A percentile compares a stretch with the other conserved stretches of the same genome.
Evolutionary conservation across 1,284 basidiomycete genomes (phyloP).

Genomic region (Ceratobasidium sp.): DNA sequence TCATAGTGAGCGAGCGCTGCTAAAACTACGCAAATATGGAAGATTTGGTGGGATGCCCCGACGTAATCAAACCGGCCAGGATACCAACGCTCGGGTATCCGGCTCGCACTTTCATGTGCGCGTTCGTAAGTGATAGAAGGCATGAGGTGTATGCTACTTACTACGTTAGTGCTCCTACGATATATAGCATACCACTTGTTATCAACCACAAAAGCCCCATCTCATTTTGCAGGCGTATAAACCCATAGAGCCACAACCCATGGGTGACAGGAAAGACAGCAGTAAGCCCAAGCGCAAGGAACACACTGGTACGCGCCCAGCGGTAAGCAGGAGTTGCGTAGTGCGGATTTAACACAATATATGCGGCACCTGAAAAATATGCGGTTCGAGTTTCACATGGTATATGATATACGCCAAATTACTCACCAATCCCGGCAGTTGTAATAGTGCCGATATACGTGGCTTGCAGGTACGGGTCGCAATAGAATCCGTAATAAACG

Average conservation of each 20-base stretch:
- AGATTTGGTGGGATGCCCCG: conserved; percentile 85
- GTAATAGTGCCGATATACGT: conserved; percentile 67
- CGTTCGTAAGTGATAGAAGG: conserved; percentile 40
- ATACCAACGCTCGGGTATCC: conserved; percentile 80
- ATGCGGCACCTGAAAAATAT: conserved; percentile 66
- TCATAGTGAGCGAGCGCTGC: conserved; percentile 82
- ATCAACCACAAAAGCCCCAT: conserved; percentile 78
- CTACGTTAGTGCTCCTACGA: conserved; percentile 83
- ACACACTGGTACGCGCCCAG: conserved; percentile 80
- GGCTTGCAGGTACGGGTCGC: conserved; percentile 63
- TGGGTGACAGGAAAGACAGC: conserved; percentile 79
- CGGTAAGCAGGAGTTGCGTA: conserved; percentile 82
- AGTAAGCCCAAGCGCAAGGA: conserved; percentile 81
- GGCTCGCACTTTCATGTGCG: conserved; percentile 67
- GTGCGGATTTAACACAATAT: conserved; percentile 81
- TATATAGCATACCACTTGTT: conserved; percentile 74
- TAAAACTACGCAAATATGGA: conserved; percentile 82
- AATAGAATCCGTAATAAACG: conserved; percentile 80
- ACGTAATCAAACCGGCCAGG: conserved; percentile 86
- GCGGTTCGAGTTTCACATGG: conserved; percentile 43
- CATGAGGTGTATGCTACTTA: conserved; percentile 60
- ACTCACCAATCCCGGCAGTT: conserved; percentile 70
- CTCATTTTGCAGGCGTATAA: conserved; percentile 63
- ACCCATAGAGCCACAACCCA: conserved; percentile 67
- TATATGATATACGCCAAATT: conserved; percentile 7